Base-by-base conservation (phyloP, 1,139 yeast species). In the Candida labiduridarum region DNA sequence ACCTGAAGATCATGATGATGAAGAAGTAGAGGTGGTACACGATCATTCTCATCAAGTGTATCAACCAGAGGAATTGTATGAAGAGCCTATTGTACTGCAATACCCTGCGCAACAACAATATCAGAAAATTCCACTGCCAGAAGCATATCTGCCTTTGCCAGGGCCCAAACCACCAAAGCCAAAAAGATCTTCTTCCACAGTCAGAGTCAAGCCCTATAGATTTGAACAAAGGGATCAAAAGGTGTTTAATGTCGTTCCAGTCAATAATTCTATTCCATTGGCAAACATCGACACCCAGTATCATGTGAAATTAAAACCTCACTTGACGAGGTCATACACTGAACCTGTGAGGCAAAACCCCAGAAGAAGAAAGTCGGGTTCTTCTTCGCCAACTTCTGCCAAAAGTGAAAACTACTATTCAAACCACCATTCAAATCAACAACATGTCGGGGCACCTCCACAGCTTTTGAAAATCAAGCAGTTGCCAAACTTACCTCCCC, bases 401-500 rank as follows among this genome's bases (percentile, higher is more conserved):
- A 36, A 38, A 36, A 41, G 39, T 40, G 45, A 44, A 14, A 22
- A 31, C 36, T 25, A 34, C 18, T 44, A 44, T 14, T 2, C 22
- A 19, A 22, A 33, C 9, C 34, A 14, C 12, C 41, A 35, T 5
- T 5, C 27, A n/a, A 18, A 44, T 16, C 19, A 12, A 14, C 8
- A 11, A 4, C 38, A 45, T 15, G 34, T 40, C 11, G 48, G 33
- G 22, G 29, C 16, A 14, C 42, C 45, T 22, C 45, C 45, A 35
- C 40, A 41, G 11, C n/a, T 39, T 19, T 43, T 31, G 12, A 40
- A 44, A 42, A 7, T n/a, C 14, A 52, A 52, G 36, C 45, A 50
- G 16, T 46, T 56, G 27, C 59, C 59, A 3, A 38, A 36, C n/a
- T 53, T 59, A 14, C 59, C 62, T 16, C 59, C 61, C 2, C 52